Evolutionary conservation across 345 rosid species (phyloP), one percentile per base, ranked within the genome.

Genomic region (Hirschfeldia incana): DNA sequence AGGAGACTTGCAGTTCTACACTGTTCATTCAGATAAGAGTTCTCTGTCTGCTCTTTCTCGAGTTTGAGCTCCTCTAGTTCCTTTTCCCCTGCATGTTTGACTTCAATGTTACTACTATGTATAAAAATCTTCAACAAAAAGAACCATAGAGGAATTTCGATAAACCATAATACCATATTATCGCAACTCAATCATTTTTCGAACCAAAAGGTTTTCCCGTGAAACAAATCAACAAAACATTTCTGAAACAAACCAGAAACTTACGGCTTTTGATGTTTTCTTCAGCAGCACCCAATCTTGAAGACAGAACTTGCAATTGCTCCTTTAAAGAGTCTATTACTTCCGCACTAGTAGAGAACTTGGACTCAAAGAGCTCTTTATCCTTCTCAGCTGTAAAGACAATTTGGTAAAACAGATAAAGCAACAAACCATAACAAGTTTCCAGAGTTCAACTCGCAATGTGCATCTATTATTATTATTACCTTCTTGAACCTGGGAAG

Each of bases 401-500:
- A 82, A 78, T 69, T 29, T 12, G 21, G 64, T 44, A 69, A 46
- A 70, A 79, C 53, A 71, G 9, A 74, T 74, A 75, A 63, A 39
- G 61, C 51, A 58, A 49, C 55, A 26, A 65, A 80, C 13, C 26
- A 37, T 4, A 27, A 72, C 30, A n/a, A 63, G 4, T 26, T 44
- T 6, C 13, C 13, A 17, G 51, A 60, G 75, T 21, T 62, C 63
- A 37, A 21, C 15, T 29, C 39, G 62, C 37, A 70, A 62, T 17
- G 1, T n/a, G 65, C 53, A 65, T 26, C 64, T 67, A 73, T 10
- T 27, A 26, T 7, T 21, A 21, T 39, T 42, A 86, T 44, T 83
- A 94, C 98, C 95, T 80, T 87, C 84, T 82, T 92, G 95, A 84
- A 92, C 90, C 81, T 89, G 98, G 64, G 86, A 67, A 51, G 95